These are phyloP conservation scores for Penicillium bialowiezense DNA, from an alignment of 495 filamentous ascomycete genomes.

Conservation along the genomic window DNA sequence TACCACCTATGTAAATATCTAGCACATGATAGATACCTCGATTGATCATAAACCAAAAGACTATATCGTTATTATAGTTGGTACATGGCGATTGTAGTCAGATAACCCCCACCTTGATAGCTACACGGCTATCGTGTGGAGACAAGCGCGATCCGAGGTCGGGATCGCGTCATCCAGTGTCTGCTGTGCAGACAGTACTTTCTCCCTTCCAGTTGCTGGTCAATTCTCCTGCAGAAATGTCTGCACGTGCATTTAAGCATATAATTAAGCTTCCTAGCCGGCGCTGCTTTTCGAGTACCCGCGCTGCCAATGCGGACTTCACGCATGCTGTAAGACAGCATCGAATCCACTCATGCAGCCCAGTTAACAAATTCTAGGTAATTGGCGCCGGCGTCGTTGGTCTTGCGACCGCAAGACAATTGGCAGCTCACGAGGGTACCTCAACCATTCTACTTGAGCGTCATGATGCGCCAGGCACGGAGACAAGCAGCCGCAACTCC, in stretches of 20 bases:
- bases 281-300: conserved; percentile 40
- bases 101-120: too few species aligned
- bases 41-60: too few species aligned
- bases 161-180: conserved; percentile 3
- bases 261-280: conserved; percentile 14
- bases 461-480: conserved; percentile 74
- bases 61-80: too few species aligned
- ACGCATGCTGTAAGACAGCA: conserved; percentile 65
- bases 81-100: too few species aligned
- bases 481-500: conserved; percentile 91
- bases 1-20: too few species aligned
- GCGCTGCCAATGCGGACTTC: conserved; percentile 59
- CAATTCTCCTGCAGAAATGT: conserved; percentile 12
- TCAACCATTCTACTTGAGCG: conserved; percentile 80
- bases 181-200: not conserved
- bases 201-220: conserved; percentile 4
- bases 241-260: conserved; percentile 9
- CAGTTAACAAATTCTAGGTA: conserved; percentile 49
- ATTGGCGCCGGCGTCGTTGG: conserved; percentile 92
- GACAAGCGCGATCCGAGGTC: not conserved
- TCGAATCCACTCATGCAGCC: not conserved
- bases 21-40: too few species aligned
- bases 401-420: conserved; percentile 75
- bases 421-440: conserved; percentile 62
- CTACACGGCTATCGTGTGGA: not conserved